Base-by-base conservation (phyloP, 192 early-diverging fungal genomes). In the Pilaira anomala region DNA sequence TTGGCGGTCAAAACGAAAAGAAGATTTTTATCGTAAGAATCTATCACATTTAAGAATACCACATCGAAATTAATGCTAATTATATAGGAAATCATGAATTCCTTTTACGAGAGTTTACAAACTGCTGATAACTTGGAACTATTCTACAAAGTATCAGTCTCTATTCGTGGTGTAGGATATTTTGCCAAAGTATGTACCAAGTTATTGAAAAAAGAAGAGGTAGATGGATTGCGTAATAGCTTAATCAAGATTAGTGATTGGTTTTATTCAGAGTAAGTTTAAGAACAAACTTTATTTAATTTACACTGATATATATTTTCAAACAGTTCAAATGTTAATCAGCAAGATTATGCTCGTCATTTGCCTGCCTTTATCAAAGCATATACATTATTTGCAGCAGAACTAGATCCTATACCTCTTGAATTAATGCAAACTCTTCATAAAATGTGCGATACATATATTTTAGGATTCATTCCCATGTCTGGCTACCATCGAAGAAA, bases 81-180 rank as follows among this genome's bases (percentile, higher is more conserved):
- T 4, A 4, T 29, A 33, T 65, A 56, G n/a, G 75, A 82, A 77
- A 82, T 78, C 61, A 74, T 87, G 13, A 39, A 65, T 21, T 68
- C 66, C 19, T 81, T 85, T 49, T 67, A 69, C 0, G 68, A 64
- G 3, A 66, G 69, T 3, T 59, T 89, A 36, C 57, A 80, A 67
- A 33, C 67, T 42, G 16, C 67, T 61, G 26, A 68, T 66, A 28
- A 62, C 21, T 49, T 40, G 26, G 71, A 60, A 52, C 62, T 64
- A 54, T 73, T 75, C 25, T 78, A 71, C 39, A 78, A 78, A 28
- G 59, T 88, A 21, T 87, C 88, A 3, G 72, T 87, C 0, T 85
- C 85, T n/a, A 78, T 92, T 48, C 79, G 84, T 56, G 86, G 85
- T 18, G 80, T 86, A 54, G 90, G 90, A 7, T 80, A 86, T 52